These are phyloP conservation scores for Candida silvicultrix DNA, from an alignment of 805 yeast genomes.

Conservation along the genomic window DNA sequence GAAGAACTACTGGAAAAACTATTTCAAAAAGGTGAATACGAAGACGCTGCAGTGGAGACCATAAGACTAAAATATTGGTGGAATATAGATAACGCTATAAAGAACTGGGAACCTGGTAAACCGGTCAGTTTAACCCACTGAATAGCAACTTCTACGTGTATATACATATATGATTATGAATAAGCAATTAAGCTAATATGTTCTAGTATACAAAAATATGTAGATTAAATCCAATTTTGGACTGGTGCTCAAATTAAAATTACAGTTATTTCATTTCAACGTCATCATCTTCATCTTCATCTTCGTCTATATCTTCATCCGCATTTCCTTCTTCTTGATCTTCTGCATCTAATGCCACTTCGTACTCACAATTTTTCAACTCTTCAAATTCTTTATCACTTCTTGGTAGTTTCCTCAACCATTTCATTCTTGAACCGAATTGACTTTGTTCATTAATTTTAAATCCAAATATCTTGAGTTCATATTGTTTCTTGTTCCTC, in stretches of 20 bases:
- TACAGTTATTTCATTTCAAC: neutral
- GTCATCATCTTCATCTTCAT: constrained; percentile 3
- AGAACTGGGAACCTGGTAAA: constrained; percentile 73
- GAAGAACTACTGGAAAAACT: constrained; percentile 40
- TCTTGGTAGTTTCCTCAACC: constrained; percentile 80
- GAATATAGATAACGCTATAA: constrained; percentile 66
- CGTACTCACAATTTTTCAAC: constrained; percentile 57
- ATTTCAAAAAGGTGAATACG: constrained; percentile 41
- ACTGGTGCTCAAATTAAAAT: too few relatives aligned
- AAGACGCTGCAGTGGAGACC: constrained; percentile 57
- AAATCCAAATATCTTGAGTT: constrained; percentile 84
- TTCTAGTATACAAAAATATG: too few relatives aligned
- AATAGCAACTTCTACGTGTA: constrained; percentile 1
- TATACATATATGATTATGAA: too few relatives aligned
- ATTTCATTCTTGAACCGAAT: constrained; percentile 91
- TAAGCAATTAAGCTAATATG: neutral
- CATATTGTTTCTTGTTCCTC: constrained; percentile 46
- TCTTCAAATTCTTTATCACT: constrained; percentile 57
- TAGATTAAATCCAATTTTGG: neutral
- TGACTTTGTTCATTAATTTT: constrained; percentile 64
- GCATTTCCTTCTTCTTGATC: constrained; percentile 14
- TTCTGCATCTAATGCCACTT: constrained; percentile 25
- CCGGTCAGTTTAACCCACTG: constrained; percentile 61
- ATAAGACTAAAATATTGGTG: constrained; percentile 79
- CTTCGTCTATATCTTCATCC: constrained; percentile 17